Base-by-base conservation (phyloP, 2,329 filamentous ascomycete genomes). In the Neofusicoccum ribis region DNA sequence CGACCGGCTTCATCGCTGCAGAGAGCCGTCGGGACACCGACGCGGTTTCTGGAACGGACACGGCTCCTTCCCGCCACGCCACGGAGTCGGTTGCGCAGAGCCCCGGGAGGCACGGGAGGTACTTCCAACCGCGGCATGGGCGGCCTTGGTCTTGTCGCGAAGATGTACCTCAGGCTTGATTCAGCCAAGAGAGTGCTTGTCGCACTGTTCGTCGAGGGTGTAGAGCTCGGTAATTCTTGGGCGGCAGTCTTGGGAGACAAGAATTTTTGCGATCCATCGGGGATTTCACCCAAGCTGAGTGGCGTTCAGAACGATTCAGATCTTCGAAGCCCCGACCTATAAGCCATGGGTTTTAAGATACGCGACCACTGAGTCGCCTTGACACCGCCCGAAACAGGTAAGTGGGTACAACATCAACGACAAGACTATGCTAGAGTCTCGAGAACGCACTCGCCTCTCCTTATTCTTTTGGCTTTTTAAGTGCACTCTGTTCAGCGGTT, bases 101-200 rank as follows among this genome's bases (percentile, higher is more conserved):
- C 11, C 8, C 20, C 43, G 43, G 43, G 43, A 20, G 43, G 43
- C 15, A 31, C 27, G 27, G 27, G 27, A 31, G 27, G 27, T 31
- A 27, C 20, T 49, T 49, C 46, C 46, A 23, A 20, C 46, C 17
- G 20, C 46, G 20, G 46, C 8, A 34, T 34, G 14, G 47, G 11
- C 3, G 23, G 20, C n/a, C n/a, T 49, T 49, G 17, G 9, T 12
- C 17, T 27, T 14, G 17, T 27, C 20, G 17, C 20, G 12, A 7
- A 23, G 20, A 46, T 46, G n/a, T 46, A 46, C 43, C 20, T 49
- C 47, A 34, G 47, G 23, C 47, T 50, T 34, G 47, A 50, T 50
- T 50, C 47, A 50, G 47, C 47, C 47, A 50, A 50, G 47, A 50
- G 27, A 50, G 47, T 50, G 47, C 47, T 50, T 34, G 27, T 50